Conservation (phyloP, 2,329 filamentous ascomycete genomes). For the Cordyceps javanica region DNA sequence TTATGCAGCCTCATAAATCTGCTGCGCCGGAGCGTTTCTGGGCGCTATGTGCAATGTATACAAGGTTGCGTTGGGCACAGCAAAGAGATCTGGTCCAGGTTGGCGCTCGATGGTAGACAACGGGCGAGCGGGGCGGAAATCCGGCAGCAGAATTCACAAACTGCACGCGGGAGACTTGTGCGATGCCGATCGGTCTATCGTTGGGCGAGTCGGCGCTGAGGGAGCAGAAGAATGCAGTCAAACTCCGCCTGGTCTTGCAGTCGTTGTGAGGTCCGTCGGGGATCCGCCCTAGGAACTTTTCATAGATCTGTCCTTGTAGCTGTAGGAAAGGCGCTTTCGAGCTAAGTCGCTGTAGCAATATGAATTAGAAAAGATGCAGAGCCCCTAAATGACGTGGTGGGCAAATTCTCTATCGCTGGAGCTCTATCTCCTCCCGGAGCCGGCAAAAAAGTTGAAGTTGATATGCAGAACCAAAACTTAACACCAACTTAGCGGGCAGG, state of each 20-base stretch:
- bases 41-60: neutral
- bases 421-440: neutral
- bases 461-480: conserved; percentile 3
- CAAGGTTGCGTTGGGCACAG: neutral
- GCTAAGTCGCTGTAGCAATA: neutral
- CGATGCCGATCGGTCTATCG: neutral
- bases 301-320: neutral
- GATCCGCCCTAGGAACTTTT: conserved; percentile 5
- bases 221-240: neutral
- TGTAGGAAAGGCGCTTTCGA: neutral
- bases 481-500: neutral
- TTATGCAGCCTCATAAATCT: neutral
- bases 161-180: neutral
- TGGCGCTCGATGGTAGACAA: neutral
- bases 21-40: neutral
- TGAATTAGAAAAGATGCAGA: neutral
- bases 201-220: neutral
- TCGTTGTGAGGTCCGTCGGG: neutral
- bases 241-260: neutral
- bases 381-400: too few species aligned
- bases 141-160: neutral
- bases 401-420: neutral
- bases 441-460: neutral
- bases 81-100: neutral
- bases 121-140: neutral